Conservation (phyloP, 2,329 filamentous ascomycete genomes). For the Graphium sp. region DNA sequence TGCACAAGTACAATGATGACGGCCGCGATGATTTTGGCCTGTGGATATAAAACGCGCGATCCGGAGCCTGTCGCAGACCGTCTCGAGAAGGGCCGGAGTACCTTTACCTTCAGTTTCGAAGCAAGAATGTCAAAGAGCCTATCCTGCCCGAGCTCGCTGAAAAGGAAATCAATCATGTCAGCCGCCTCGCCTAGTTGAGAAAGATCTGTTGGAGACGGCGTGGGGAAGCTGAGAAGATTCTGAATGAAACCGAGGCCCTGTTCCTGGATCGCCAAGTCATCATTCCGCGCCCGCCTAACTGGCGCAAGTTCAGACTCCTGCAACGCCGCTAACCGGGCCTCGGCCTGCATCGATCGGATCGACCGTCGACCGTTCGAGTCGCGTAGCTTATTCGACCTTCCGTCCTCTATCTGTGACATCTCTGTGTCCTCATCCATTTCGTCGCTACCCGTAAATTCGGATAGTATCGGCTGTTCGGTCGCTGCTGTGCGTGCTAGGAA, state of each 20-base stretch:
- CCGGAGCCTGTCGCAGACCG: constrained; percentile 19
- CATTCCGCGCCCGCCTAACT: constrained; percentile 49
- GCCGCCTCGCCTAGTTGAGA: constrained; percentile 25
- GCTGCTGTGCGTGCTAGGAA: constrained; percentile 17
- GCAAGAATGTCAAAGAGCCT: constrained; percentile 67
- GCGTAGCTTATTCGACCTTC: constrained; percentile 9
- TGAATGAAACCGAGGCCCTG: constrained; percentile 80
- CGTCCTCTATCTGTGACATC: constrained; percentile 30
- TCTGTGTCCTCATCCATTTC: constrained; percentile 42
- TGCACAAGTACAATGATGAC: constrained; percentile 76
- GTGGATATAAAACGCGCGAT: constrained; percentile 35
- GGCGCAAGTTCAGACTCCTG: constrained; percentile 54
- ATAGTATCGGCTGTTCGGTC: neutral
- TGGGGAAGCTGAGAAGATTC: constrained; percentile 74
- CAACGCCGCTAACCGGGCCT: constrained; percentile 29
- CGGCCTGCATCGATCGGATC: constrained; percentile 27
- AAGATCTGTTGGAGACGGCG: neutral
- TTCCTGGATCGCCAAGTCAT: constrained; percentile 77
- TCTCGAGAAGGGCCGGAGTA: constrained; percentile 33
- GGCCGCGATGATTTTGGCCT: constrained; percentile 55
- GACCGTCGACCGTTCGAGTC: constrained; percentile 12
- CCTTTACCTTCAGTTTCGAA: constrained; percentile 53
- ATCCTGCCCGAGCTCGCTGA: constrained; percentile 58
- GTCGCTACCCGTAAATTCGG: constrained; percentile 12
- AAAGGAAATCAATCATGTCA: constrained; percentile 73